Evolutionary conservation across 495 filamentous ascomycete species (phyloP), one percentile per base, ranked within the genome.

Genomic region (Penicillium desertorum): DNA sequence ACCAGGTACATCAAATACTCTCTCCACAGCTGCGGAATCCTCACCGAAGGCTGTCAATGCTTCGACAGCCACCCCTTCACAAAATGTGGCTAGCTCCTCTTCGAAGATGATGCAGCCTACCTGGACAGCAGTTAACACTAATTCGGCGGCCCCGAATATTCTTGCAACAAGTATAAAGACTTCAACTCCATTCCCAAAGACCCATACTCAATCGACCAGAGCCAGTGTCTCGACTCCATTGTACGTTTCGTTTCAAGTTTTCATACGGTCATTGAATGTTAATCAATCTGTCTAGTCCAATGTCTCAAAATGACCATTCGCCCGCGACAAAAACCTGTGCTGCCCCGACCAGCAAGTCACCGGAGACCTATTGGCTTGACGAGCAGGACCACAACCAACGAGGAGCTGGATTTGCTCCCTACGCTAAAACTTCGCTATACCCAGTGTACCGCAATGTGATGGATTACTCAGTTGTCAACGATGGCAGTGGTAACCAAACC

Each of bases 401-500:
- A 3, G 71, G 62, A 5, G 60, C 70, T 6, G 74, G 73, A 4
- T 67, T 68, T 27, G 75, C 73, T 2, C 78, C 80, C 1, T 77
- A 74, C 44, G 60, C 64, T 23, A 56, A 49, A 17, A 68, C 76
- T 36, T 54, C 62, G 16, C 50, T 53, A 0, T 87, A 83, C 51
- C 71, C 80, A 2, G 79, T 86, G 0, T 86, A 82, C 56, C 75
- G 84, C 6, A 83, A 84, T 49, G 81, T 78, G 0, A 76, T 79
- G 47, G 68, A 78, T 36, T 86, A 82, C 62, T 74, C 71, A 1
- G 83, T 81, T 5, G 69, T 67, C 47, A 76, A 72, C 30, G 72
- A 81, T 23, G 79, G 80, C 4, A 70, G 49, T 0, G 68, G 70
- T 16, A 76, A 83, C 46, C 80, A 83, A 51, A 80, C 78, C 7